Conservation (phyloP, 306 rosid species). For the Gynostemma pentaphyllum region DNA sequence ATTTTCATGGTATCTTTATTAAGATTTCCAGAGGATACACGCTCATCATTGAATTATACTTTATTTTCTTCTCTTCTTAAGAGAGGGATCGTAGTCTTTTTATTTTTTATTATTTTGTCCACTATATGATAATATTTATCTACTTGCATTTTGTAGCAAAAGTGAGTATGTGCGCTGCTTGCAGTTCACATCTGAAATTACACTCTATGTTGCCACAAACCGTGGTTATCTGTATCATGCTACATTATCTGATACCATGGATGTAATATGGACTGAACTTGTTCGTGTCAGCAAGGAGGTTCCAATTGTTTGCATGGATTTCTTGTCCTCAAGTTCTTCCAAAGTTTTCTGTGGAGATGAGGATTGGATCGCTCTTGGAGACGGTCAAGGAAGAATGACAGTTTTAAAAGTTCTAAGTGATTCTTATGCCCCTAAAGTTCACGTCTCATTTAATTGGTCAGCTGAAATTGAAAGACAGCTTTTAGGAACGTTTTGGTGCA, state of each 20-base stretch:
- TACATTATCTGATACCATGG: constrained; percentile 40
- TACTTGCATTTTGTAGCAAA: constrained; percentile 55
- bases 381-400: constrained; percentile 75
- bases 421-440: constrained; percentile 36
- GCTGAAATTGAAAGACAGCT: constrained; percentile 93
- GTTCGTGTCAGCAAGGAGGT: constrained; percentile 46
- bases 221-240: constrained; percentile 72
- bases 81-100: neutral
- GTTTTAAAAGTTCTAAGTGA: constrained; percentile 32
- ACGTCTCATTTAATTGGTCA: constrained; percentile 42
- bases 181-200: constrained; percentile 48
- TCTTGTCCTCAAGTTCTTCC: constrained; percentile 32
- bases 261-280: constrained; percentile 69
- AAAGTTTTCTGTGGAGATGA: constrained; percentile 27
- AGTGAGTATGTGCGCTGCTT: constrained; percentile 92
- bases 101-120: constrained; percentile 2
- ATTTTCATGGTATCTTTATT: neutral
- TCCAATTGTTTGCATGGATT: constrained; percentile 83
- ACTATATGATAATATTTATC: no score
- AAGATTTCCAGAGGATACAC: neutral
- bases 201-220: constrained; percentile 75
- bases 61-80: neutral
- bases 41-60: neutral
- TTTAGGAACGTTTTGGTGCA: constrained; percentile 82
- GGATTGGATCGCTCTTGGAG: constrained; percentile 92